Evolutionary conservation across 2,329 filamentous ascomycete genomes (phyloP), one percentile per base, ranked within the genome.

Genomic region (Geosmithia flava): DNA sequence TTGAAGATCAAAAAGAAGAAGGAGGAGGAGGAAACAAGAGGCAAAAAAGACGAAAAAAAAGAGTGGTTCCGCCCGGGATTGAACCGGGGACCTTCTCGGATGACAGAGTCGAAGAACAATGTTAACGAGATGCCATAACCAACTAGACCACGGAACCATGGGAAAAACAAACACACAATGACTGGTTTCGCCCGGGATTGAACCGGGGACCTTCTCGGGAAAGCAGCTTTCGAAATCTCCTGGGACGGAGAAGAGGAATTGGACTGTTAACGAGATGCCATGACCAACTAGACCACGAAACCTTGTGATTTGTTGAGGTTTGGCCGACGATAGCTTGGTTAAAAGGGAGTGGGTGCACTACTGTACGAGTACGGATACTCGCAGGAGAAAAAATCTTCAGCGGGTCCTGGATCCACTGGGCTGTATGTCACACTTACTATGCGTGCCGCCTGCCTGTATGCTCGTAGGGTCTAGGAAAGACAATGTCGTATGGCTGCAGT

Each of bases 201-300:
- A 57, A 57, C 55, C 54, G 55, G 55, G 55, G 55, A 57, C 55
- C 55, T 54, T 57, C 54, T 57, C 54, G 54, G 55, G 16, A 20
- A 10, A 37, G 15, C 33, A 37, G 33, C 33, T 10, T 19, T 27
- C 23, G 8, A 8, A 27, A 4, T 27, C 23, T 27, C n/a, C 23
- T 27, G 23, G 4, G 23, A 27, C 6, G 33, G 3, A 13, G 33
- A 13, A 37, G 33, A 37, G 33, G 15, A 15, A 19, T 13, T 17
- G 19, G 10, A 20, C 17, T 56, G 55, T 57, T 57, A 57, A 52
- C 54, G 53, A 57, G 54, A 55, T 54, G 53, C 54, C 54, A 57
- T 57, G 50, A 57, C 55, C 55, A 57, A 55, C 55, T 57, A 57
- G 55, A 57, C 55, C 53, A 57, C 55, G 53, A 50, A 56, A 57